Conservation (phyloP, 768 basidiomycete species). For the Russula lepida region DNA sequence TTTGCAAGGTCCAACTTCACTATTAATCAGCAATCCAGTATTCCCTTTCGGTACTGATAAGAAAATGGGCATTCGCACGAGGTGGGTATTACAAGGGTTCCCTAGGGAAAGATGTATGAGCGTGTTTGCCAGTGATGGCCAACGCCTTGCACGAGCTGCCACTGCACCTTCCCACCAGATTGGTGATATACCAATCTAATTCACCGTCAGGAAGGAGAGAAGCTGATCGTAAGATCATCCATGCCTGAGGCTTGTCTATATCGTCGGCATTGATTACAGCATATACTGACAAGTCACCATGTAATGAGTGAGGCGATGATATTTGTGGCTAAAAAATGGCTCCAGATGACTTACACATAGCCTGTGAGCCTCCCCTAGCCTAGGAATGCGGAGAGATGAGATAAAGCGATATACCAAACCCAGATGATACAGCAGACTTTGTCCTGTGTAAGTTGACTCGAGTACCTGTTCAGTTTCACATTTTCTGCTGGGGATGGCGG, state of each 20-base stretch:
- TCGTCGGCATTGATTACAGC: constrained; percentile 69
- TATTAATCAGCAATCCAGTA: not conserved
- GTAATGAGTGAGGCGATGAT: not conserved
- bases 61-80: constrained; percentile 39
- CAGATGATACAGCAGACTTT: constrained; percentile 40
- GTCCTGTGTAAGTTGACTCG: constrained; percentile 64
- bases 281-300: constrained; percentile 44
- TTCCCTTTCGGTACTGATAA: not conserved
- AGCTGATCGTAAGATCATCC: not conserved
- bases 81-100: constrained; percentile 80
- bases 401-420: not conserved
- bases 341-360: constrained; percentile 58
- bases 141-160: not conserved
- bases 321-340: not conserved
- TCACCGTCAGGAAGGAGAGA: not conserved
- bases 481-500: constrained; percentile 26
- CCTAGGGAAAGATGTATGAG: constrained; percentile 33
- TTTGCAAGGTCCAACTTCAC: constrained; percentile 66
- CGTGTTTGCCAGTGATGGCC: not conserved
- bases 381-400: constrained; percentile 22
- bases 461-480: constrained; percentile 64
- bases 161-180: constrained; percentile 87
- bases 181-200: constrained; percentile 77
- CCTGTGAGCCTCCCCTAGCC: constrained; percentile 70
- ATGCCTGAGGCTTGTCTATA: constrained; percentile 77